Conservation (phyloP, 2,329 filamentous ascomycete genomes). For the Coniochaeta ligniaria region DNA sequence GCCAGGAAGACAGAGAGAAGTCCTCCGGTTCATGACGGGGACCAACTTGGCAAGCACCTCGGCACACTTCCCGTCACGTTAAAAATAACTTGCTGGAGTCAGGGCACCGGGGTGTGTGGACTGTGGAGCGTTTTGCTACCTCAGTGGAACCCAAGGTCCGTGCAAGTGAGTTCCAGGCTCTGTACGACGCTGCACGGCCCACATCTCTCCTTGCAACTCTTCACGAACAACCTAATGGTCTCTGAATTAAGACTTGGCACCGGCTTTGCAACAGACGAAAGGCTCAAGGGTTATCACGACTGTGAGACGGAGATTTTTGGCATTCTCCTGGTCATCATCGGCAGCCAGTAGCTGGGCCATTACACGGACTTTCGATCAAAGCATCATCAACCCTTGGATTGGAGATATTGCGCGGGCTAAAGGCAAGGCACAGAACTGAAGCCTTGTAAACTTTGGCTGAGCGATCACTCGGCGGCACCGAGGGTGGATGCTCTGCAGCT, state of each 20-base stretch:
- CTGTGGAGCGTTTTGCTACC: neutral
- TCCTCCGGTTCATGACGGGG: neutral
- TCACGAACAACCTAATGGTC: neutral
- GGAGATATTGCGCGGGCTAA: too few relatives aligned
- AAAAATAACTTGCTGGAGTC: neutral
- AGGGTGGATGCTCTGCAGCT: neutral
- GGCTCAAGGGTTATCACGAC: too few relatives aligned
- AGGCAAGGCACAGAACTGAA: neutral
- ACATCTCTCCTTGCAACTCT: neutral
- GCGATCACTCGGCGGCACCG: neutral
- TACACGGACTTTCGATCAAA: neutral
- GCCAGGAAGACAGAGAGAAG: neutral
- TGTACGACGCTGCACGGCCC: neutral
- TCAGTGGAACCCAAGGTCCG: neutral
- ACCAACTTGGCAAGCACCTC: neutral
- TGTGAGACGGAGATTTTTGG: too few relatives aligned
- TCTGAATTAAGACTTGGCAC: too few relatives aligned
- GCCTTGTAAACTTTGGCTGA: neutral
- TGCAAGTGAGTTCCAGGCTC: neutral
- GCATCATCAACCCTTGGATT: neutral
- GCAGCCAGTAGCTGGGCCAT: neutral
- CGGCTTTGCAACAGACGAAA: too few relatives aligned
- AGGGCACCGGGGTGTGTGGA: neutral
- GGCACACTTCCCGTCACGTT: neutral
- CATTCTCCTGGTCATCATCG: neutral